Base-by-base conservation (phyloP, 1,284 basidiomycete genomes). In the Salmacisia buchloeana region DNA sequence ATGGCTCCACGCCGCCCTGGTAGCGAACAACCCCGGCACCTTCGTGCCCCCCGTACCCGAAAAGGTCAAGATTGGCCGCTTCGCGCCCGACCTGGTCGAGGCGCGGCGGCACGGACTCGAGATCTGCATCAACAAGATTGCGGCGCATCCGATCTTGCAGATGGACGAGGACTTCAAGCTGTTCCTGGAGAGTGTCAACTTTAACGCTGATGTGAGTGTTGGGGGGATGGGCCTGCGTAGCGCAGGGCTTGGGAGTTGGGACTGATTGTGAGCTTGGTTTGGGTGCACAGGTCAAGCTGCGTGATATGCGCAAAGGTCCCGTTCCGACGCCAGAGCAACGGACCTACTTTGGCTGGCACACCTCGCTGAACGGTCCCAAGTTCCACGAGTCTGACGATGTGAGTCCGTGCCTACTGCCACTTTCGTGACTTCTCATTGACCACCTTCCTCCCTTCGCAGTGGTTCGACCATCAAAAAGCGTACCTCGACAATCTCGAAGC, bases 11-110 rank as follows among this genome's bases (percentile, higher is more conserved):
- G 93, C 94, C 73, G 88, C 89, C 0, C 84, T 99, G 0, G 89
- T 88, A 0, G 80, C 83, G 73, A 97, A 97, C 82, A 97, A 98
- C 76, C 94, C 96, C 1, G 96, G 94, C 2, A 92, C 97, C 3
- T 90, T 98, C 57, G 91, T 99, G 0, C 96, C 94, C 3, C 94
- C 94, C 0, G 90, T 91, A 1, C 94, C 94, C 0, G 94, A 94
- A 81, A 99, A 99, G 84, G 92, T 90, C 69, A 83, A 91, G 0
- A 91, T 96, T 72, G 80, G 80, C 2, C 77, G 82, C 18, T 82
- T 83, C 62, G 74, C 77, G 2, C 73, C 80, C 27, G 80, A 80
- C 29, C 76, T 83, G 38, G 79, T 83, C 62, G 82, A 82, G 62
- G 79, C 78, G 58, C 69, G 82, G 2, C 68, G 82, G 1, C 72